Evolutionary conservation across 805 yeast genomes (phyloP).

Genomic region (Teunomyces pallodes): DNA sequence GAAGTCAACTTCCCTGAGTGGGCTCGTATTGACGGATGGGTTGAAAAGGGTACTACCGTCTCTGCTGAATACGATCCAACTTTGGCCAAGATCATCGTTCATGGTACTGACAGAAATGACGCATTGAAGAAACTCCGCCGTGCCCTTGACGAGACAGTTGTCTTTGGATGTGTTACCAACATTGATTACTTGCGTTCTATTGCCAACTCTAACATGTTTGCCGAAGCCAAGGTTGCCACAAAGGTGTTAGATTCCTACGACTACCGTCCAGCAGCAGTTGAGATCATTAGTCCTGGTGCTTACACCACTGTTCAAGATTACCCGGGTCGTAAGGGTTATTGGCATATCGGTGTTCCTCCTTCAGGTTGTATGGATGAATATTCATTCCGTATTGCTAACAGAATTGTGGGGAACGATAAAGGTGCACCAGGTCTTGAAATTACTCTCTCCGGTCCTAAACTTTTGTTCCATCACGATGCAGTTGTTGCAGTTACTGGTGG

Average conservation of each 20-base stretch:
- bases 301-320: constrained; percentile 96
- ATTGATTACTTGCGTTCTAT: constrained; percentile 85
- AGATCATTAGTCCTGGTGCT: constrained; percentile 66
- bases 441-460: constrained; percentile 83
- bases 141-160: constrained; percentile 83
- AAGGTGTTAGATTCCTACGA: constrained; percentile 80
- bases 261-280: constrained; percentile 82
- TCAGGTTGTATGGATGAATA: constrained; percentile 97
- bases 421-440: constrained; percentile 88
- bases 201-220: constrained; percentile 82
- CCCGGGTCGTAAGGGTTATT: constrained; percentile 87
- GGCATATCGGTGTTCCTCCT: constrained; percentile 97
- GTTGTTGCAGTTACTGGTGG: constrained; percentile 90
- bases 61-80: constrained; percentile 97
- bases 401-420: constrained; percentile 82
- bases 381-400: constrained; percentile 85
- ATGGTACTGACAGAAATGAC: constrained; percentile 84
- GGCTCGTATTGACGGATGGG: constrained; percentile 97
- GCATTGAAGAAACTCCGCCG: constrained; percentile 73
- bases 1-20: constrained; percentile 82
- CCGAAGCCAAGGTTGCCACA: constrained; percentile 78
- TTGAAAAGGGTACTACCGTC: constrained; percentile 77
- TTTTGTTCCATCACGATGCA: constrained; percentile 78
- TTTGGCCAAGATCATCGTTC: constrained; percentile 92
- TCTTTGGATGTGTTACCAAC: constrained; percentile 87